phyloP scores from a whole-genome alignment of 371 early-diverging fungal species.

The Dinochytrium kinnereticum region DNA sequence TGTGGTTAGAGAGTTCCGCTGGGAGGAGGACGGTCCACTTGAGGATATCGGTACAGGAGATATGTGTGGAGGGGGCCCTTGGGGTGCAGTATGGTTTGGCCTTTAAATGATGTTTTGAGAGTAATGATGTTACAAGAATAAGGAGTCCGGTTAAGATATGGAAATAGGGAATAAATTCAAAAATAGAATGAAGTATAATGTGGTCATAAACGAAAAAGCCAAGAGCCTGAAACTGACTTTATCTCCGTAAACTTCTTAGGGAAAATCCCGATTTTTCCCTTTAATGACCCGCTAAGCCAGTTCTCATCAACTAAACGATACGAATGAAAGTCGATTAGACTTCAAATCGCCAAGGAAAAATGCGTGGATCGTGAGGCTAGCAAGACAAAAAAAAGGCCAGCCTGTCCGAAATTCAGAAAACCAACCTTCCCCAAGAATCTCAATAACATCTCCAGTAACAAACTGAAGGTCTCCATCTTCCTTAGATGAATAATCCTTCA shows the following conservation, averaged over 20 bases:
- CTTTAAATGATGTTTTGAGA: no score
- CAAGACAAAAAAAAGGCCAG: no score
- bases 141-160: no score
- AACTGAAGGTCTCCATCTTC: slow-evolving; percentile 7
- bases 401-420: no score
- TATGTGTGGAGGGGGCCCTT: background rate
- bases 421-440: slow-evolving; percentile 13
- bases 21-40: background rate
- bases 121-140: no score
- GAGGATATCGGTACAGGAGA: background rate
- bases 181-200: no score
- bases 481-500: slow-evolving; percentile 2
- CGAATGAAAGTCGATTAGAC: background rate
- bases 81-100: background rate
- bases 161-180: no score
- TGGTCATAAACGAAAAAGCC: background rate
- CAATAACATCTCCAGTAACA: slow-evolving; percentile 8
- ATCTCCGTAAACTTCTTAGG: slow-evolving; percentile 14
- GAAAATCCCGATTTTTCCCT: slow-evolving; percentile 11
- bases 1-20: background rate
- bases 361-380: no score
- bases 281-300: slow-evolving; percentile 1
- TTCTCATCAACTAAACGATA: slow-evolving; percentile 7
- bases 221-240: background rate
- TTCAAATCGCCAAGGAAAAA: no score